A percentile compares a stretch with the other conserved stretches of the same genome.
Evolutionary conservation across 768 basidiomycete species (phyloP).

Genomic region (Cystofilobasidium ferigula): DNA sequence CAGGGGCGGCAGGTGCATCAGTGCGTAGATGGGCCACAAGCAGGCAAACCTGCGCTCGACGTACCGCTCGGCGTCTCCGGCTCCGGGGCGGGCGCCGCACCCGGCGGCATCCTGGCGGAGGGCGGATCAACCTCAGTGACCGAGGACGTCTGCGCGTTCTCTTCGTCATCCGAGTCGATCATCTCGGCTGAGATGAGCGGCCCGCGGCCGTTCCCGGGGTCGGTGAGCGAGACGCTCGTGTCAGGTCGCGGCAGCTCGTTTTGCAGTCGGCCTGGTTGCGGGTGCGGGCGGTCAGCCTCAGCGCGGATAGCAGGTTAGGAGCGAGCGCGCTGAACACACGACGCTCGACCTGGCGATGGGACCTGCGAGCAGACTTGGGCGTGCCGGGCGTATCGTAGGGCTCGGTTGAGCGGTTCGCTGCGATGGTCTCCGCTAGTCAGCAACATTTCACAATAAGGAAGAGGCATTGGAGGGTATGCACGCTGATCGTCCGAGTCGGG

Average conservation of each 20-base stretch:
- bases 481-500: background rate
- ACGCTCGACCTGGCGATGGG: conserved; percentile 20
- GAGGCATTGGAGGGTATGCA: background rate
- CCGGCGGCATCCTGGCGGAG: background rate
- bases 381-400: conserved; percentile 5
- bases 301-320: too few species aligned
- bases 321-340: background rate
- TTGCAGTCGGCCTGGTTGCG: background rate
- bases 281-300: background rate
- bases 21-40: too few species aligned
- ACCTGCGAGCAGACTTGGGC: conserved; percentile 17
- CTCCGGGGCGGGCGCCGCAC: too few species aligned
- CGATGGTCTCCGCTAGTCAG: too few species aligned
- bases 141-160: background rate
- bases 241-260: background rate
- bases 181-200: background rate
- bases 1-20: too few species aligned
- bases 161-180: background rate
- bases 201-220: background rate
- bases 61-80: too few species aligned
- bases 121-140: too few species aligned
- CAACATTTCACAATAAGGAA: background rate
- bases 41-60: too few species aligned
- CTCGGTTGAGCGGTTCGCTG: background rate
- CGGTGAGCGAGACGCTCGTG: background rate